Evolutionary conservation across 169 alveolate genomes (phyloP), one percentile per base, ranked within the genome.

Genomic region (Cystoisospora suis): DNA sequence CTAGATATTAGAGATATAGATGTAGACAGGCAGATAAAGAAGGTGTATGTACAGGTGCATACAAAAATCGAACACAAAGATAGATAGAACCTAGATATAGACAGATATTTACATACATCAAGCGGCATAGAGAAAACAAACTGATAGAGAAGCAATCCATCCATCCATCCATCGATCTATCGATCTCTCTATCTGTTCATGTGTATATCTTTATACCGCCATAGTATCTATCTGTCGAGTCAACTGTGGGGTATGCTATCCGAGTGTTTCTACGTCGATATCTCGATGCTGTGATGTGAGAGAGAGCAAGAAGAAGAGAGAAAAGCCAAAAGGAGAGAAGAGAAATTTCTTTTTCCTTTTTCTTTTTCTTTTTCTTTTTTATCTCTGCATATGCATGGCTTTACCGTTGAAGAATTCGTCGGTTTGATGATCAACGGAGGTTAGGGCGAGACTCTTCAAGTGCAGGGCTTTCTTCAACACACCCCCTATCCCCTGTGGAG

Each of bases 371-470:
- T 15, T 58, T 36, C 72, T 29, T 3, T 58, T 36, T 2, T 7
- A 58, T 3, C n/a, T 9, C 40, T 58, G 23, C 40, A 9, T 36
- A 23, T 9, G 20, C 75, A 44, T 7, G 7, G 77, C n/a, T 44
- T 15, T 20, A 65, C 77, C 77, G 77, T 65, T 32, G 44, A 65
- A 65, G 77, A 65, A 65, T 1, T 4, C 77, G 12, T 65, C 77
- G 44, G 77, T 65, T 17, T 65, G 77, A n/a, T 65, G 77, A n/a
- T 65, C 77, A 2, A 65, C 42, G 15, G 77, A 65, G 44, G 77
- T 65, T 23, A 65, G 77, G 4, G 77, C 9, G 44, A 65, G 77
- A 2, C 45, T 12, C 77, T 17, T n/a, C 42, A 65, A 44, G n/a
- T 17, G n/a, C 77, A 44, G 77, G 42, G 40, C 42, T 36, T 3